phyloP scores from a whole-genome alignment of 75 land plant species.

The Selaginella moellendorffii region DNA sequence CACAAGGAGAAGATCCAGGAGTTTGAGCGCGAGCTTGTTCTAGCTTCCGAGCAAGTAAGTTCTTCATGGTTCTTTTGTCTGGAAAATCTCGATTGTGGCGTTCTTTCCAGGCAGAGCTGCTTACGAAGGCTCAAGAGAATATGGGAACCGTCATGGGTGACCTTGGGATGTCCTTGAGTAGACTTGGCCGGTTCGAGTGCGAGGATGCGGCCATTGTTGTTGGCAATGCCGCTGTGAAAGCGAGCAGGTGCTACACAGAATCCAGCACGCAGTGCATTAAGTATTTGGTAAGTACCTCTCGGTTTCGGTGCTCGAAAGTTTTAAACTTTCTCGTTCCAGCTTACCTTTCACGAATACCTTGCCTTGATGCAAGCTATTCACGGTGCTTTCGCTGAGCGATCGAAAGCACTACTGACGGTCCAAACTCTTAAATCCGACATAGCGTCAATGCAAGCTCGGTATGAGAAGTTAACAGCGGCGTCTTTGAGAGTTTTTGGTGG shows the following conservation, averaged over 20 bases:
- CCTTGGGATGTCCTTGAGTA: conserved; percentile 70
- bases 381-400: conserved; percentile 58
- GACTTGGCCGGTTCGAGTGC: conserved; percentile 69
- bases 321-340: too few relatives aligned
- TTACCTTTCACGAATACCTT: conserved; percentile 73
- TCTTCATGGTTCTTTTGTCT: background rate
- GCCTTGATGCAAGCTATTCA: conserved; percentile 66
- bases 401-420: conserved; percentile 70
- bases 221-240: conserved; percentile 83
- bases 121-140: conserved; percentile 84
- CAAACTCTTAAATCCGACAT: conserved; percentile 64
- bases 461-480: conserved; percentile 61
- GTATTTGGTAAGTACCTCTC: conserved; percentile 49
- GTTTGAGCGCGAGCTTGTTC: conserved; percentile 1
- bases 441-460: conserved; percentile 40
- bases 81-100: background rate
- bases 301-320: too few relatives aligned
- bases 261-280: conserved; percentile 62
- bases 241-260: conserved; percentile 69
- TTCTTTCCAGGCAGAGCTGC: conserved; percentile 56
- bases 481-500: conserved; percentile 80
- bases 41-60: background rate
- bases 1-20: conserved; percentile 38
- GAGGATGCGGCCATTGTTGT: conserved; percentile 52
- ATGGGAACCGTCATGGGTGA: conserved; percentile 89